These are phyloP conservation scores for Sherardia arvensis DNA, from an alignment of 257 asterid genomes.

Conservation along the genomic window DNA sequence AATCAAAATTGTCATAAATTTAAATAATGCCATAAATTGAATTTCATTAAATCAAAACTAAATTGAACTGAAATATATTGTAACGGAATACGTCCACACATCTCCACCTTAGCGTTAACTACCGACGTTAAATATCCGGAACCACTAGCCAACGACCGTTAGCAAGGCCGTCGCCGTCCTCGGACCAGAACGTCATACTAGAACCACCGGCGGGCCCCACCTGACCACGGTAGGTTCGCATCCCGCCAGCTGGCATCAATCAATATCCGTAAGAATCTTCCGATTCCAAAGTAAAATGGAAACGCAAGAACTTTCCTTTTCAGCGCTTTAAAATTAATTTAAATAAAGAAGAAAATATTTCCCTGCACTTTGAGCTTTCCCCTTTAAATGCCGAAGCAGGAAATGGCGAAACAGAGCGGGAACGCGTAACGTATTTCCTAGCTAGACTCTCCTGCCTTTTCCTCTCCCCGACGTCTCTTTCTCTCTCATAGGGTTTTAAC, in stretches of 20 bases:
- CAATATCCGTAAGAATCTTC: not conserved
- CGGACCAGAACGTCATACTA: not conserved
- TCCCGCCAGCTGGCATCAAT: not conserved
- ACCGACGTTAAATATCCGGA: not conserved
- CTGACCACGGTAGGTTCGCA: not conserved
- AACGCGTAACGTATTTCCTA: slow-evolving; percentile 24
- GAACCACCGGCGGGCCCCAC: slow-evolving; percentile 10
- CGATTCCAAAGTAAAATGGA: not conserved
- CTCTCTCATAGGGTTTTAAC: slow-evolving; percentile 28
- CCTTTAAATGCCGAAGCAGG: slow-evolving; percentile 20
- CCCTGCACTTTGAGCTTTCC: not conserved
- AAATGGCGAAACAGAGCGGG: slow-evolving; percentile 31
- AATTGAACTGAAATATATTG: not conserved
- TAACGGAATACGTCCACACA: not conserved
- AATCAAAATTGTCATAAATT: no score
- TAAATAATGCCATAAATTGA: no score
- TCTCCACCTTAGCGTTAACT: not conserved
- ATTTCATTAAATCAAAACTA: no score
- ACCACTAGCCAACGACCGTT: slow-evolving; percentile 6
- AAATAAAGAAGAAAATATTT: not conserved
- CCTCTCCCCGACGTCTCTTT: slow-evolving; percentile 21
- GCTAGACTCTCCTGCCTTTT: slow-evolving; percentile 3
- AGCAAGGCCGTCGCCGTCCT: slow-evolving; percentile 12
- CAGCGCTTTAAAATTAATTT: not conserved
- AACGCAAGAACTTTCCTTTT: slow-evolving; percentile 9